Evolutionary conservation across 2,329 filamentous ascomycete genomes (phyloP).

Genomic region (Truncatella angustata): DNA sequence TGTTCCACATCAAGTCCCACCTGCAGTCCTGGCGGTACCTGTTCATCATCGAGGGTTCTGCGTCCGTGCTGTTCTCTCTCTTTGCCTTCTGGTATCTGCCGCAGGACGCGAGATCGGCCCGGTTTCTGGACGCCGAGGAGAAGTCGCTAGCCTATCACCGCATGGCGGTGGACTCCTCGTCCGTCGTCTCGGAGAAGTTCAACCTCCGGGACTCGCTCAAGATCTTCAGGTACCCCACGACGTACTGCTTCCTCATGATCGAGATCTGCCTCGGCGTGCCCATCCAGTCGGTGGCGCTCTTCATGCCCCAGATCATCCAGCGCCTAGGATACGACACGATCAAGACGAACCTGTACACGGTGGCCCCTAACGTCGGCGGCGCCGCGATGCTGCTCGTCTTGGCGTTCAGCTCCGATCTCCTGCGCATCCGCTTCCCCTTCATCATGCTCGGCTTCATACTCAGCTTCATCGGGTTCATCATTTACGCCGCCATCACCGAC

Average conservation of each 20-base stretch:
- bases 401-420: conserved; percentile 67
- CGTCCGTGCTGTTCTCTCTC: conserved; percentile 59
- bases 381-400: conserved; percentile 70
- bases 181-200: conserved; percentile 54
- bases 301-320: conserved; percentile 54
- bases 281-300: conserved; percentile 52
- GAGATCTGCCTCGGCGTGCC: conserved; percentile 59
- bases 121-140: conserved; percentile 65
- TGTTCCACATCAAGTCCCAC: conserved; percentile 44
- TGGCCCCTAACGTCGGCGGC: conserved; percentile 72
- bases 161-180: conserved; percentile 72
- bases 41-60: conserved; percentile 46
- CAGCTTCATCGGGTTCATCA: conserved; percentile 75
- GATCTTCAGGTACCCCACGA: conserved; percentile 50
- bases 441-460: conserved; percentile 71
- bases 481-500: conserved; percentile 69
- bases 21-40: conserved; percentile 46
- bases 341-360: conserved; percentile 76
- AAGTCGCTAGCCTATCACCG: conserved; percentile 67
- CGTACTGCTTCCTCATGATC: conserved; percentile 49
- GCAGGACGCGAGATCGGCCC: conserved; percentile 58
- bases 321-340: conserved; percentile 47
- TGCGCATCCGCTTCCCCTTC: conserved; percentile 69
- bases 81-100: conserved; percentile 72
- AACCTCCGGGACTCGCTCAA: conserved; percentile 48